phyloP scores from a whole-genome alignment of 108 stramenopile genomes.

The Schizochytrium sp. region DNA sequence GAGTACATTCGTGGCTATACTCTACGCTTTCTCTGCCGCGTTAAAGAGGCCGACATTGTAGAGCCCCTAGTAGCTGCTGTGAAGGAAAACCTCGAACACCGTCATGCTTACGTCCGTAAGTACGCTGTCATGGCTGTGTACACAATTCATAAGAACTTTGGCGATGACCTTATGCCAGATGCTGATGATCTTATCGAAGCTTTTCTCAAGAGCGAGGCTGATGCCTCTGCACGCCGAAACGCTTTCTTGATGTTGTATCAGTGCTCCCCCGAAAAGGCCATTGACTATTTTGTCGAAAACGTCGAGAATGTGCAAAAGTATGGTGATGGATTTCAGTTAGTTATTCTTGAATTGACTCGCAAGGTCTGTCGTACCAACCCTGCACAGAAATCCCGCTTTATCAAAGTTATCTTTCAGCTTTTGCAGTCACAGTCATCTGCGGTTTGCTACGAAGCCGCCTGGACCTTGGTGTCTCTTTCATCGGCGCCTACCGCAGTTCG shows the following conservation, averaged over 20 bases:
- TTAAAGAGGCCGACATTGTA: conserved; percentile 96
- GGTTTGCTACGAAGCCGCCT: conserved; percentile 98
- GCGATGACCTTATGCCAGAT: conserved; percentile 90
- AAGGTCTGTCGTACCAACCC: conserved; percentile 96
- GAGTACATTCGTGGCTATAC: conserved; percentile 98
- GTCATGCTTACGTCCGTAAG: conserved; percentile 96
- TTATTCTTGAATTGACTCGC: conserved; percentile 95
- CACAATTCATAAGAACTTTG: conserved; percentile 83
- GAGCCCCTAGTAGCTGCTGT: conserved; percentile 94
- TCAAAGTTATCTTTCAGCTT: conserved; percentile 93
- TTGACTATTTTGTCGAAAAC: conserved; percentile 94
- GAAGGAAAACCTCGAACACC: conserved; percentile 93
- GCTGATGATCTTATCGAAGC: conserved; percentile 92
- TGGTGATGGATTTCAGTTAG: conserved; percentile 94
- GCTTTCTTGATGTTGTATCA: conserved; percentile 99
- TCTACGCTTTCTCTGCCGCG: conserved; percentile 97
- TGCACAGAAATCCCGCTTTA: conserved; percentile 95
- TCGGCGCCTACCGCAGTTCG: conserved; percentile 97
- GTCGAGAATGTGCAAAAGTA: conserved; percentile 90
- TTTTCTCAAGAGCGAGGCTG: conserved; percentile 88
- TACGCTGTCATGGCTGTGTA: conserved; percentile 95
- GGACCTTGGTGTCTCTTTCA: conserved; percentile 97
- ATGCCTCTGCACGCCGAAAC: conserved; percentile 92
- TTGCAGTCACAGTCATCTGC: conserved; percentile 88
- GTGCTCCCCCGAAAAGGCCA: conserved; percentile 90